phyloP scores from a whole-genome alignment of 148 eudicot genomes.

The Rhododendron kiyosumense region DNA sequence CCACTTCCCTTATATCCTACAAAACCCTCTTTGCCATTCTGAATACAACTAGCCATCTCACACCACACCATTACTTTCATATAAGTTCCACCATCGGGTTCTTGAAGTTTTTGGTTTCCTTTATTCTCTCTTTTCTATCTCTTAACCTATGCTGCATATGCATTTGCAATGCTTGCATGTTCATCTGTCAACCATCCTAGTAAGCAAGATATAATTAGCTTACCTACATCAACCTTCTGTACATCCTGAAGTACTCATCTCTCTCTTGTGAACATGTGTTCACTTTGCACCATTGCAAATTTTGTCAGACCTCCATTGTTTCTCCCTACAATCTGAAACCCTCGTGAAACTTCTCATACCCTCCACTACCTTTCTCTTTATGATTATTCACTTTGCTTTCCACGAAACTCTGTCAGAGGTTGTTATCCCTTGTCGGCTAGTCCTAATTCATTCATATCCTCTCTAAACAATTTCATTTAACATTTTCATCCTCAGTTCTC shows the following conservation, averaged over 20 bases:
- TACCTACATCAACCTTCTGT: neutral
- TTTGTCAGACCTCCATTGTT: neutral
- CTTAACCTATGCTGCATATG: neutral
- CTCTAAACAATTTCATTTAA: too few relatives aligned
- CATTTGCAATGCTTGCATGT: neutral
- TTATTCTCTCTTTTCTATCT: neutral
- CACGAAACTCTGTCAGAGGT: neutral
- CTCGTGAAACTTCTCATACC: neutral
- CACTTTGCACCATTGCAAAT: neutral
- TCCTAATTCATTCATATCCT: neutral
- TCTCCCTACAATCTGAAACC: neutral
- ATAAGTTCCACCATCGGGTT: neutral
- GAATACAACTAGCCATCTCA: neutral
- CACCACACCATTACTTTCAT: neutral
- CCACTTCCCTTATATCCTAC: neutral
- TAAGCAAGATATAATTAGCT: neutral
- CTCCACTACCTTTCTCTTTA: neutral
- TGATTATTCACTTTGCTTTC: neutral
- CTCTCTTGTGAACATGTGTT: neutral
- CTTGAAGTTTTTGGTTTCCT: neutral
- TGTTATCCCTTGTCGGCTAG: neutral
- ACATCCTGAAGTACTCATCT: neutral
- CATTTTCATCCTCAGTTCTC: neutral
- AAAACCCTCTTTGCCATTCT: neutral
- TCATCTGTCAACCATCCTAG: neutral